Evolutionary conservation across 495 filamentous ascomycete genomes (phyloP).

Genomic region (Annulohypoxylon bovei): DNA sequence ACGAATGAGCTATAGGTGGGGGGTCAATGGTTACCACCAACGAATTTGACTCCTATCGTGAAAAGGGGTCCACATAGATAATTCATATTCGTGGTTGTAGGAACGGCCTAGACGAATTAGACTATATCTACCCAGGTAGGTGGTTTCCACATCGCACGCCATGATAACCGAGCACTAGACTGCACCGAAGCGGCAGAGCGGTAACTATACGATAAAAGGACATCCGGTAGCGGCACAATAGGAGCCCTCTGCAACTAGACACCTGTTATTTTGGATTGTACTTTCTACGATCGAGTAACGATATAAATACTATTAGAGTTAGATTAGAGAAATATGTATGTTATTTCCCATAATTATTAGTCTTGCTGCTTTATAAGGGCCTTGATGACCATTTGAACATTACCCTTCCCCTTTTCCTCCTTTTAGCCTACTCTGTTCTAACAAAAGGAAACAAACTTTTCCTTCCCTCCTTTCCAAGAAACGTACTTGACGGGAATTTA

Average conservation of each 20-base stretch:
- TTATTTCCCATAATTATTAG: no score
- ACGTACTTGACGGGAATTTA: no score
- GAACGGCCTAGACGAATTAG: constrained; percentile 7
- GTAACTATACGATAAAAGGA: not conserved
- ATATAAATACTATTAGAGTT: no score
- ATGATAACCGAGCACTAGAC: constrained; percentile 1
- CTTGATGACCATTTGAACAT: not conserved
- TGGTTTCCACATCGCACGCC: constrained; percentile 3
- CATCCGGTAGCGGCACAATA: constrained; percentile 25
- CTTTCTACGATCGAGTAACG: no score
- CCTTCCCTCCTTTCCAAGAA: not conserved
- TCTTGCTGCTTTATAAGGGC: not conserved
- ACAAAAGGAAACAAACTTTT: no score
- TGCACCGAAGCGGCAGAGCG: not conserved
- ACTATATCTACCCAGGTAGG: no score
- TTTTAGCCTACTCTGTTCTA: no score
- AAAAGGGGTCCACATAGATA: constrained; percentile 26
- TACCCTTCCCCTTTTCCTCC: not conserved
- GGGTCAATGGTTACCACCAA: constrained; percentile 18
- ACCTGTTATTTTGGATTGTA: no score
- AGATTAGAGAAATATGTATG: no score
- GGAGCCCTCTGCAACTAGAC: no score
- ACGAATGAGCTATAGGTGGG: constrained; percentile 16
- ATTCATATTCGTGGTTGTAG: constrained; percentile 2
- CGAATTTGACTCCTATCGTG: constrained; percentile 18